Conservation (phyloP, 2,329 filamentous ascomycete species). For the Colletotrichum siamense region DNA sequence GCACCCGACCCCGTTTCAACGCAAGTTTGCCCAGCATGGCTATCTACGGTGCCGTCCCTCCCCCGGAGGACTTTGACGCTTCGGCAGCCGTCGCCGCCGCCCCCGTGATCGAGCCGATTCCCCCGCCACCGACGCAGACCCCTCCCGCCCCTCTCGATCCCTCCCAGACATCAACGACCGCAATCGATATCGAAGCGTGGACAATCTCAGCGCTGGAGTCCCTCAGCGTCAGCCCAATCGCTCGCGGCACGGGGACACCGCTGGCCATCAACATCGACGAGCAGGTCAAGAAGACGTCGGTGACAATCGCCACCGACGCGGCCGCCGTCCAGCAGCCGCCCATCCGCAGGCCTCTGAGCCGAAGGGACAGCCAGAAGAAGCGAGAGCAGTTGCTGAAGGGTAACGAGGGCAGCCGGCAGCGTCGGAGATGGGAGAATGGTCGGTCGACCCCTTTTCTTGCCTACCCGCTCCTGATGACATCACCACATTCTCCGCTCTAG, state of each 20-base stretch:
- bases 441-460: not conserved
- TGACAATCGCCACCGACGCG: conserved; percentile 16
- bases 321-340: conserved; percentile 30
- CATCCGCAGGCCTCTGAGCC: conserved; percentile 51
- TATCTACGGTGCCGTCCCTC: conserved; percentile 59
- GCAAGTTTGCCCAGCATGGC: conserved; percentile 42
- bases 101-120: conserved; percentile 22
- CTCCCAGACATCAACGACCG: conserved; percentile 28
- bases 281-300: conserved; percentile 22
- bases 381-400: conserved; percentile 84
- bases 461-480: not conserved
- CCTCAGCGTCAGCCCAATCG: conserved; percentile 58
- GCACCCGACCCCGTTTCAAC: not conserved
- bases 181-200: conserved; percentile 72
- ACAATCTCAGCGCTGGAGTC: conserved; percentile 63
- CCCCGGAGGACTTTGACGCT: conserved; percentile 40
- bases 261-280: conserved; percentile 81
- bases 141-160: conserved; percentile 22
- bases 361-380: conserved; percentile 60
- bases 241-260: conserved; percentile 65
- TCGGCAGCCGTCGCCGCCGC: conserved; percentile 19
- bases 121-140: conserved; percentile 22
- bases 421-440: conserved; percentile 97
- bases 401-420: conserved; percentile 85
- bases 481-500: not conserved